These are phyloP conservation scores for Carex cristatella DNA, from an alignment of 176 grass and related monocot genomes.

Conservation along the genomic window DNA sequence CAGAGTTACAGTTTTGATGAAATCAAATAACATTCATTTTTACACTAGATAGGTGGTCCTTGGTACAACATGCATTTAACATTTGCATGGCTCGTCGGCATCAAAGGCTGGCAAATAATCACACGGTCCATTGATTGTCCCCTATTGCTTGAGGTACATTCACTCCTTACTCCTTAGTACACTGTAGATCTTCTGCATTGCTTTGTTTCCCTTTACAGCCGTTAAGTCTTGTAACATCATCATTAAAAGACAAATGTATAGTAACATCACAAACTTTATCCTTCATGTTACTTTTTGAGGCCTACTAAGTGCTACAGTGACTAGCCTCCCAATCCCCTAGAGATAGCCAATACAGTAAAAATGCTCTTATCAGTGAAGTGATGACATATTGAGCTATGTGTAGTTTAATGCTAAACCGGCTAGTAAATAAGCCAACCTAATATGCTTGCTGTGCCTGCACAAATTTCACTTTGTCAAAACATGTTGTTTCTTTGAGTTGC, in stretches of 20 bases:
- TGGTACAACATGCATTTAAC: conserved; percentile 19
- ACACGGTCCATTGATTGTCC: conserved; percentile 7
- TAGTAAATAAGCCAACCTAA: not conserved
- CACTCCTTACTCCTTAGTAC: not conserved
- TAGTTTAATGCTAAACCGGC: not conserved
- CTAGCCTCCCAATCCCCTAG: not conserved
- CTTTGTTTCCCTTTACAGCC: not conserved
- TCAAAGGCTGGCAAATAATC: conserved; percentile 19
- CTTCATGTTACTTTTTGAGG: not conserved
- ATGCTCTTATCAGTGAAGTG: not conserved
- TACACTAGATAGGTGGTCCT: conserved; percentile 15
- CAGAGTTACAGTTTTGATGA: conserved; percentile 12
- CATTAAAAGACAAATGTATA: not conserved
- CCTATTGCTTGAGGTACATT: not conserved
- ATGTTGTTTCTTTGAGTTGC: not conserved
- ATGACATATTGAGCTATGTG: not conserved
- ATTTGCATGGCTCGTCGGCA: conserved; percentile 16
- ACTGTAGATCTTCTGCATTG: not conserved
- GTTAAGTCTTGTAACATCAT: not conserved
- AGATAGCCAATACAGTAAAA: not conserved
- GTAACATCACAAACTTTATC: conserved; percentile 13
- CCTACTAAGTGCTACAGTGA: not conserved
- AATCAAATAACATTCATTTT: not conserved
- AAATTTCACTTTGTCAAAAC: not conserved
- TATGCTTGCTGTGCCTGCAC: not conserved